Conservation (phyloP, 805 yeast species). For the Myxozyma vanderwaltii region DNA sequence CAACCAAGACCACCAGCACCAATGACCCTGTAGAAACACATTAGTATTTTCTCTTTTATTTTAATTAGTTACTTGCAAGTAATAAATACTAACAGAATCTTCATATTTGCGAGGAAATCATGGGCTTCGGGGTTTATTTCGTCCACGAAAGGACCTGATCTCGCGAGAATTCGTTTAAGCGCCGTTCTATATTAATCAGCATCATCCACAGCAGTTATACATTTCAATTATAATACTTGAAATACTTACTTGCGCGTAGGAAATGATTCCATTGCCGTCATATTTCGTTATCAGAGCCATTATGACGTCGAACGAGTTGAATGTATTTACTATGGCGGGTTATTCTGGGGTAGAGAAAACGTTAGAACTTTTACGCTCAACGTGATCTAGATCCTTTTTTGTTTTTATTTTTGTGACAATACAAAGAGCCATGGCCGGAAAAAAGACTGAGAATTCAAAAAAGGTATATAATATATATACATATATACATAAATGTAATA, state of each 20-base stretch:
- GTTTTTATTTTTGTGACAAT: not conserved
- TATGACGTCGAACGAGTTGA: not conserved
- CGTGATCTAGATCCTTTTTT: conserved; percentile 1
- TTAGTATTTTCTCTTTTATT: no score
- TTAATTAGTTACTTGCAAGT: not conserved
- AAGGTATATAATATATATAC: conserved; percentile 17
- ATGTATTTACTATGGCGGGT: not conserved
- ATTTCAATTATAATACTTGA: no score
- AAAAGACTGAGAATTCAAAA: conserved; percentile 34
- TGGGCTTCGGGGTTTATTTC: conserved; percentile 42
- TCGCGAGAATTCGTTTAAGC: conserved; percentile 33
- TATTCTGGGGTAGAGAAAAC: no score
- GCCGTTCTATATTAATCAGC: conserved; percentile 22
- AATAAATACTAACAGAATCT: conserved; percentile 40
- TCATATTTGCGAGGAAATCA: conserved; percentile 38
- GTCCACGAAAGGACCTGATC: conserved; percentile 44
- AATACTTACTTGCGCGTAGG: conserved; percentile 4
- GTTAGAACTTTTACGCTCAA: no score
- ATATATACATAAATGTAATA: not conserved
- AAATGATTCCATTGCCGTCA: not conserved
- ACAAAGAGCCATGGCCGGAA: conserved; percentile 23
- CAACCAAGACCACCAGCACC: conserved; percentile 89
- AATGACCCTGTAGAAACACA: conserved; percentile 9
- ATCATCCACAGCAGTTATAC: not conserved
- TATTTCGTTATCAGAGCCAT: not conserved